Percentiles rank a stretch among this genome's conserved stretches.
Conservation (phyloP, 768 basidiomycete species). For the Panellus pusillus region DNA sequence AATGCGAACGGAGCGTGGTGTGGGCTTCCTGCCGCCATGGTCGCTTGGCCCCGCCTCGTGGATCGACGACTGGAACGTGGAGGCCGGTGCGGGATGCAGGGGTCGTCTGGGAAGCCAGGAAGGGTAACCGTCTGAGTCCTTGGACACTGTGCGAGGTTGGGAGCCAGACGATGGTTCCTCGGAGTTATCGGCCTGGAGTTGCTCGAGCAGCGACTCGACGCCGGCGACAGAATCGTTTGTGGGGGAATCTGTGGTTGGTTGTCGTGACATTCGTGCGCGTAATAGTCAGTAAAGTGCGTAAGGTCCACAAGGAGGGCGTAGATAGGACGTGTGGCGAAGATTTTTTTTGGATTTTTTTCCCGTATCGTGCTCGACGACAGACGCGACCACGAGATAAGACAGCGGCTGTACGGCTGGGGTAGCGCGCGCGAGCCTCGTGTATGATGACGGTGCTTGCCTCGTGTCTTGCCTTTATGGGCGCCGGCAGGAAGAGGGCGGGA, state of each 20-base stretch:
- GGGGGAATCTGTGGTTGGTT: constrained; percentile 31
- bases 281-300: constrained; percentile 15
- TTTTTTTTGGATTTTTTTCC: constrained; percentile 26
- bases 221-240: constrained; percentile 27
- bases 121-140: constrained; percentile 71
- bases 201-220: constrained; percentile 20
- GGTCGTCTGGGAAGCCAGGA: constrained; percentile 84
- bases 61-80: constrained; percentile 62
- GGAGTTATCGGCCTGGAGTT: constrained; percentile 17
- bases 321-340: constrained; percentile 13
- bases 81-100: constrained; percentile 71
- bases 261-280: constrained; percentile 39
- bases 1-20: constrained; percentile 80
- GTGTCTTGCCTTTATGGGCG: constrained; percentile 46
- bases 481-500: constrained; percentile 26
- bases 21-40: constrained; percentile 69
- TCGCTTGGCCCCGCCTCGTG: constrained; percentile 33
- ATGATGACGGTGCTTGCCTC: constrained; percentile 42
- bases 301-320: constrained; percentile 8
- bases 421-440: constrained; percentile 47
- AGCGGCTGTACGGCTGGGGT: constrained; percentile 21
- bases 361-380: constrained; percentile 16
- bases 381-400: constrained; percentile 26
- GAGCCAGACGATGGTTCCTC: constrained; percentile 32
- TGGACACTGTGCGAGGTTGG: constrained; percentile 34